Evolutionary conservation across 257 asterid genomes (phyloP), one percentile per base, ranked within the genome.

Genomic region (Ocimum tenuiflorum): DNA sequence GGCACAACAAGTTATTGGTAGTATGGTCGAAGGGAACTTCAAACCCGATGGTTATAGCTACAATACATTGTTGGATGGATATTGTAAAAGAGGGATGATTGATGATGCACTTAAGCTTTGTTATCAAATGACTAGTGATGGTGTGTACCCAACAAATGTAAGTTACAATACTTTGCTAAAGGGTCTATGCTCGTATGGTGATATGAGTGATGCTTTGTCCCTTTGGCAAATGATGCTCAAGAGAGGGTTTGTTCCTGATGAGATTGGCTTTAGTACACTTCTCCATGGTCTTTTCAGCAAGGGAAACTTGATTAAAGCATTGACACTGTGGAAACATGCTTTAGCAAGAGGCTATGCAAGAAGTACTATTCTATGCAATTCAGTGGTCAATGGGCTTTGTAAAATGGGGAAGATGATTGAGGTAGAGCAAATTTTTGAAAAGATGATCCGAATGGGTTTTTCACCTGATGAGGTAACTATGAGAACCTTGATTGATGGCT

Each of bases 21-120:
- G 73, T 29, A 86, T 88, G 95, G 58, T 55, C 6, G 67, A 67
- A 49, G 80, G 77, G 73, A 86, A 82, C 33, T 66, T 83, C 1
- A 85, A 79, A 73, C 97, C 92, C 0, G 99, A 94, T 80, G 73
- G 81, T 29, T 88, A 89, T 82, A 88, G 88, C 78, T 90, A 84
- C 75, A 85, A 83, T 68, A 80, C 85, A 2, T 76, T 90, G 61
- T 71, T 94, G 72, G 83, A 86, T 71, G 96, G 90, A 19, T 90
- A 84, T 77, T 86, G 96, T 71, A 82, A 79, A 73, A 72, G 77
- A 65, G 95, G 96, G 49, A 78, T 66, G 76, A 72, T 86, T 15
- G 72, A 71, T 35, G 80, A 82, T 5, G 95, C 99, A 14, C 76
- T 83, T 72, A 69, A 70, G 77, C 81, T 87, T 53, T 88, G 84